These are phyloP conservation scores for Trichosporon sp. DNA, from an alignment of 1,284 basidiomycete genomes.

Conservation along the genomic window DNA sequence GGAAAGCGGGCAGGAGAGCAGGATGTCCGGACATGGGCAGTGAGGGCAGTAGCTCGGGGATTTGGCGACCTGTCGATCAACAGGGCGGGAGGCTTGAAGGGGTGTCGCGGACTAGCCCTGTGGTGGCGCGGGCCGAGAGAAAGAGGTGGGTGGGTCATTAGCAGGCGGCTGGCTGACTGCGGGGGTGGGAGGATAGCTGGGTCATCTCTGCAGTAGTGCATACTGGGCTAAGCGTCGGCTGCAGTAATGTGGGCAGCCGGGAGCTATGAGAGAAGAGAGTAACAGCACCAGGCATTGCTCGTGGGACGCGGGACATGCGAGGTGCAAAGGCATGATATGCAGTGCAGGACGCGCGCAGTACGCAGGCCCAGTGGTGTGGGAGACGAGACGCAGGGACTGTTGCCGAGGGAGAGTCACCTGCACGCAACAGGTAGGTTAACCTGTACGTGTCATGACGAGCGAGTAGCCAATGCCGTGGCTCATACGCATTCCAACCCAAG, in stretches of 20 bases:
- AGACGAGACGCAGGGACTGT: background rate
- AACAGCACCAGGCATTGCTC: no score
- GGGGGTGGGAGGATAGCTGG: no score
- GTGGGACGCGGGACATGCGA: no score
- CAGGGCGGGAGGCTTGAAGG: constrained; percentile 3
- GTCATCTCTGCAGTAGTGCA: no score
- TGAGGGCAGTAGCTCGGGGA: background rate
- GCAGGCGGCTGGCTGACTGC: no score
- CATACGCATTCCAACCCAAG: background rate
- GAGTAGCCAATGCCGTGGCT: background rate
- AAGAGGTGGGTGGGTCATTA: no score
- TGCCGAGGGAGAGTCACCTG: background rate
- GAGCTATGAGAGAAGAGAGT: no score
- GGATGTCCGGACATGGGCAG: background rate
- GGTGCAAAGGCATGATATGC: no score
- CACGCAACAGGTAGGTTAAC: background rate
- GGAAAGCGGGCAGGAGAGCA: background rate
- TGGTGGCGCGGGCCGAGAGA: background rate
- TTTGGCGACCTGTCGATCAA: constrained; percentile 1
- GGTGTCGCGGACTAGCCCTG: background rate
- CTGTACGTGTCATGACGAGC: background rate
- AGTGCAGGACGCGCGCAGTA: no score
- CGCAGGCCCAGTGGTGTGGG: background rate
- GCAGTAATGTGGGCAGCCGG: no score
- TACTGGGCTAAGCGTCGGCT: no score